A percentile compares a stretch with the other conserved stretches of the same genome.
phyloP scores from a whole-genome alignment of 108 stramenopile species.

The Cafeteria roenbergensis region DNA sequence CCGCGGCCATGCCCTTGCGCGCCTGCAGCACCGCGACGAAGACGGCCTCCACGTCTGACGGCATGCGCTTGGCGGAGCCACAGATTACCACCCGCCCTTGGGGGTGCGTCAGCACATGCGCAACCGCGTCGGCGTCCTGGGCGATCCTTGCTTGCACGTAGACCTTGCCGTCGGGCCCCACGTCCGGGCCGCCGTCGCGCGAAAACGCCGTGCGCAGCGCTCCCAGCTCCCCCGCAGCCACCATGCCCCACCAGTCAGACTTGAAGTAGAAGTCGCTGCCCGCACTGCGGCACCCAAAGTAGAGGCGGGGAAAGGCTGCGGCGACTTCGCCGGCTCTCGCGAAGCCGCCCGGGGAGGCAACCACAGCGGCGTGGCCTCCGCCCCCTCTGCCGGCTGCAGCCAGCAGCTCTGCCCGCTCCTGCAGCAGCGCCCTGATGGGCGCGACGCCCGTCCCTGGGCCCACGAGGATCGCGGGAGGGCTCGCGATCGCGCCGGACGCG shows the following conservation, averaged over 20 bases:
- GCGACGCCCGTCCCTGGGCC: conserved; percentile 97
- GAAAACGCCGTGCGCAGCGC: conserved; percentile 15
- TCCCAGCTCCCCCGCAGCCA: not conserved
- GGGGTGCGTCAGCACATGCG: not conserved
- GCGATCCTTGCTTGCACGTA: conserved; percentile 13
- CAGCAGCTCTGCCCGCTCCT: conserved; percentile 54
- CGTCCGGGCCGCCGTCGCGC: not conserved
- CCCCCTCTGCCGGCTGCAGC: not conserved
- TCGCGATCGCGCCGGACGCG: not conserved
- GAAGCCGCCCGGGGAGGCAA: not conserved
- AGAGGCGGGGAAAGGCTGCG: not conserved
- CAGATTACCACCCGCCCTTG: conserved; percentile 7
- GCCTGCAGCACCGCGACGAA: not conserved
- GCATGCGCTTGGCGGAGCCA: conserved; percentile 21
- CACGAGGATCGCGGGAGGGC: conserved; percentile 70
- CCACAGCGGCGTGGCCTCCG: not conserved
- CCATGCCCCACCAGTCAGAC: conserved; percentile 8
- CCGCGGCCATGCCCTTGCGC: no score
- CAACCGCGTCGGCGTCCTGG: not conserved
- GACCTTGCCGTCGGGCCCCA: no score
- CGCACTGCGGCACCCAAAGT: conserved; percentile 22
- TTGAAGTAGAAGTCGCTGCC: conserved; percentile 10
- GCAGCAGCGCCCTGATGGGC: conserved; percentile 82
- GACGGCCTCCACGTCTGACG: conserved; percentile 11
- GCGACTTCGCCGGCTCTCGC: not conserved